Base-by-base conservation (phyloP, 257 asterid species). In the Leptodermis oblonga region DNA sequence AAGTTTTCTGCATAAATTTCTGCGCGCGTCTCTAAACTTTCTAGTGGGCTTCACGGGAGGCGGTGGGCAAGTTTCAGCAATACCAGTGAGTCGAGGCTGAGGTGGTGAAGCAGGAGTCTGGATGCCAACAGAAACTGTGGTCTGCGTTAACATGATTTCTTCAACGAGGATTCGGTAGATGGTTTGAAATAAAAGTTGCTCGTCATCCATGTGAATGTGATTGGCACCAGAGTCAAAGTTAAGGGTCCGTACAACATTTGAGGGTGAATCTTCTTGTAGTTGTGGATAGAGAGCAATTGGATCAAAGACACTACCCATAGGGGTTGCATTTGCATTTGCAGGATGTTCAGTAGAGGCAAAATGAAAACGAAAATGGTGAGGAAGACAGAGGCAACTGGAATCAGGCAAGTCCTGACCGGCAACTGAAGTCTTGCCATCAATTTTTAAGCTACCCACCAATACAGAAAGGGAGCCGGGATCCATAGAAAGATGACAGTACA, bases 201-300 rank as follows among this genome's bases (percentile, higher is more conserved):
- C 86, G 18, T 74, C 83, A 15, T 68, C 76, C 3, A 12, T 8
- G 1, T 56, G 36, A 8, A 75, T 18, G 53, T 39, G 76, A 20
- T 20, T 34, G 69, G 53, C 54, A 20, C 36, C 46, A 39, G 72
- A 39, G 0, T 69, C 52, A 73, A 84, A 85, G 63, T 69, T 51
- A 41, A 86, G 83, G 31, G 75, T 76, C 22, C 85, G 79, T 30
- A 70, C 85, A 58, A 82, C 85, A 77, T 58, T 53, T 61, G 68
- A 15, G 61, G 68, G 53, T 1, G 80, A 72, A 17, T 48, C 54
- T 41, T 79, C 85, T 45, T 76, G 68, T n/a, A 10, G 65, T 31
- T 63, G 76, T 62, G 92, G 88, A 68, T 90, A 88, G 39, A 75
- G 87, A 62, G 88, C 86, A 78, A 88, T 86, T 8, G 88, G 82